Evolutionary conservation across 257 asterid genomes (phyloP).

Genomic region (Salvia splendens): DNA sequence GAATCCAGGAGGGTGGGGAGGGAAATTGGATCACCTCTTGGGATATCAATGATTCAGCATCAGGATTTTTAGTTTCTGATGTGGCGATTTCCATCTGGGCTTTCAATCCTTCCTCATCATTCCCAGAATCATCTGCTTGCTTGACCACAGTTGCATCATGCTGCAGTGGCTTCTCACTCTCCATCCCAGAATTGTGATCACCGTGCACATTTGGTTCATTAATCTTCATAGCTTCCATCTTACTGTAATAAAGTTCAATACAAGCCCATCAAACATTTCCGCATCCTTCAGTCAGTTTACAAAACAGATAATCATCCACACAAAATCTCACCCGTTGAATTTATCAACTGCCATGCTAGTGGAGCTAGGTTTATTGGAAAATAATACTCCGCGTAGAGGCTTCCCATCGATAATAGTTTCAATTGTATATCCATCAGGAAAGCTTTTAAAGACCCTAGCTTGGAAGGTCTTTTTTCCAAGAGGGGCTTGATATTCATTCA

Average conservation of each 20-base stretch:
- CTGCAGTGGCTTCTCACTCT: conserved; percentile 44
- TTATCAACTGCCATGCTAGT: conserved; percentile 43
- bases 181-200: conserved; percentile 41
- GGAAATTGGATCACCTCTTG: conserved; percentile 48
- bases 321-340: conserved; percentile 48
- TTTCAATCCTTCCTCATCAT: conserved; percentile 40
- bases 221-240: conserved; percentile 47
- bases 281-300: conserved; percentile 1
- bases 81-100: conserved; percentile 48
- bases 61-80: conserved; percentile 44
- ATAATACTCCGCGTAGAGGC: conserved; percentile 78
- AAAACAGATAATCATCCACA: conserved; percentile 23
- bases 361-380: conserved; percentile 60
- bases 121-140: conserved; percentile 42
- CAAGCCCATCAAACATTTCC: conserved; percentile 23
- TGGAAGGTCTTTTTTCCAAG: conserved; percentile 74
- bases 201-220: conserved; percentile 40
- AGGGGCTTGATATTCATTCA: conserved; percentile 54
- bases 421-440: conserved; percentile 63
- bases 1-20: conserved; percentile 3
- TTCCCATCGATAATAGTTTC: conserved; percentile 90
- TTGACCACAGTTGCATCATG: conserved; percentile 38
- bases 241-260: conserved; percentile 44
- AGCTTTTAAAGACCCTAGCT: conserved; percentile 76
- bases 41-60: conserved; percentile 42